phyloP scores from a whole-genome alignment of 2,329 filamentous ascomycete species.

The Lizonia empirigonia region DNA sequence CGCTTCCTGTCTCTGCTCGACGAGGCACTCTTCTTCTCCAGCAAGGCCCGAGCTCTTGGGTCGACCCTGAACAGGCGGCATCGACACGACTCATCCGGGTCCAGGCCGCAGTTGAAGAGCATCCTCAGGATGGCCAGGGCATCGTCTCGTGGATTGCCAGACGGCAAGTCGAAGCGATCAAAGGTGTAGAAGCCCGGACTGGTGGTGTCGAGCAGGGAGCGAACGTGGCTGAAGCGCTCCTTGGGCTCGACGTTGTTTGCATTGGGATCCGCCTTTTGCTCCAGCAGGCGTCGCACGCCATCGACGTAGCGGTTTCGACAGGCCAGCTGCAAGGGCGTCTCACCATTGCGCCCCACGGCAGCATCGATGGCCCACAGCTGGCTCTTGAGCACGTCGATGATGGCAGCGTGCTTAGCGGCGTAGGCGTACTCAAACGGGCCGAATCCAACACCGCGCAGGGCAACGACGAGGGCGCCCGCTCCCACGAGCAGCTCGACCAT shows the following conservation, averaged over 20 bases:
- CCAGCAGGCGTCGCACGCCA: constrained; percentile 16
- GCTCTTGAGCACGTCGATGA: constrained; percentile 9
- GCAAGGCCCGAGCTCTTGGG: constrained; percentile 1
- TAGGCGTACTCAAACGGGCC: constrained; percentile 16
- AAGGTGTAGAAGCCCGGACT: constrained; percentile 10
- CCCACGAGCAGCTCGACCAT: constrained; percentile 16
- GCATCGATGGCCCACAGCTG: constrained; percentile 15
- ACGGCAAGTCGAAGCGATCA: constrained; percentile 16
- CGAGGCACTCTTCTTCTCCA: constrained; percentile 12
- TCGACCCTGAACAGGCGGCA: constrained; percentile 14
- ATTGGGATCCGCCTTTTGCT: constrained; percentile 14
- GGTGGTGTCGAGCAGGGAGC: constrained; percentile 7
- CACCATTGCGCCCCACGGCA: constrained; percentile 13
- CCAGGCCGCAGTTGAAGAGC: constrained; percentile 14
- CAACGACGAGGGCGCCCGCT: constrained; percentile 14
- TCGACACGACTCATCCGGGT: constrained; percentile 14
- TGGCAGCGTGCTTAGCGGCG: constrained; percentile 8
- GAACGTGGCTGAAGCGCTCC: constrained; percentile 15
- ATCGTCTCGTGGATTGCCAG: constrained; percentile 13
- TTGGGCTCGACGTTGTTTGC: constrained; percentile 8
- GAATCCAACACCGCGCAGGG: constrained; percentile 3
- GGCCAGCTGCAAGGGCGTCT: constrained; percentile 13
- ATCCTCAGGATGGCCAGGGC: constrained; percentile 14
- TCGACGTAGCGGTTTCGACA: constrained; percentile 17
- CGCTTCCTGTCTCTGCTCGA: constrained; percentile 6